Evolutionary conservation across 257 asterid species (phyloP), one percentile per base, ranked within the genome.

Genomic region (Capsicum baccatum): DNA sequence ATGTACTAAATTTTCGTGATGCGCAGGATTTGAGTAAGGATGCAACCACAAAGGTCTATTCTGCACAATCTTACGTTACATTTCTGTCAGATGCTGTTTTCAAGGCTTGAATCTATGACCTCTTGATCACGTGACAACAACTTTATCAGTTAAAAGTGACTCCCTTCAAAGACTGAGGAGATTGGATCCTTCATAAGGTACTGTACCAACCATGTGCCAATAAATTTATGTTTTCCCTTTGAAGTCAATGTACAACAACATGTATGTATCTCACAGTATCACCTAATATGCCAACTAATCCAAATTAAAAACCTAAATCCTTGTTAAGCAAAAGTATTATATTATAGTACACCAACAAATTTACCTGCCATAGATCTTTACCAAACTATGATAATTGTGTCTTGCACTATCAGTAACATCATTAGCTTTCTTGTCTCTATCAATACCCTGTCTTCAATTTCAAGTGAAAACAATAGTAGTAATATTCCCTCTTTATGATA

Each of bases 361-460:
- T 68, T 37, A 15, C 19, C 76, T 68, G 48, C 48, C 6, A 39
- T 13, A 39, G 7, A 68, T 63, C 62, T 42, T 16, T 37, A 88
- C 86, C 88, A 57, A 81, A 85, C 85, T 21, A 74, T 83, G 16
- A 58, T 83, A 79, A 68, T 85, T 56, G 19, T 83, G 79, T 67
- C 90, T 85, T 88, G 84, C 91, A 83, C 54, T 84, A 83, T 79
- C 68, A 81, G 84, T 63, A 70, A 57, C 86, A 86, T 88, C 71
- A 85, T 88, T 81, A 66, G 87, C 74, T 88, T 33, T 79, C 21
- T 47, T 76, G 87, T 88, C 88, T 86, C 86, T 59, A 86, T 85
- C 90, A 85, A 42, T 35, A 26, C 33, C 73, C 81, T 85, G 33
- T 87, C 92, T 90, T 90, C 84, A 87, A 69, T 87, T 85, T 83